Conservation (phyloP, 352 stramenopile genomes). For the Globisporangium viniferum region DNA sequence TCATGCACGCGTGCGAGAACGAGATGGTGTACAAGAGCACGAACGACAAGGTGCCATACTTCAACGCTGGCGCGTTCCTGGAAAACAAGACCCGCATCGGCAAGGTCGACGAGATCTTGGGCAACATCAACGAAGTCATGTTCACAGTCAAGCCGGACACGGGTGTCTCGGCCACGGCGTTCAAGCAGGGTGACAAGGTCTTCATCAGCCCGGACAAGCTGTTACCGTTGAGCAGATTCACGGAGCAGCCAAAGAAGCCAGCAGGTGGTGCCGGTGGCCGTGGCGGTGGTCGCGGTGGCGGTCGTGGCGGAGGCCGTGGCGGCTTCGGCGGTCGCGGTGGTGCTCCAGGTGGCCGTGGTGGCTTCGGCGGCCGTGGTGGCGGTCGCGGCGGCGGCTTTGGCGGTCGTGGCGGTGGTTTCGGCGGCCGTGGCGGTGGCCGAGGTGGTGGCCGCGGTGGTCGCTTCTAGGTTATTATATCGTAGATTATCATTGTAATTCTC, state of each 20-base stretch:
- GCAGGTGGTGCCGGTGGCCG: slow-evolving; percentile 37
- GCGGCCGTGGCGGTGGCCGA: slow-evolving; percentile 29
- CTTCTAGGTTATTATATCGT: slow-evolving; percentile 38
- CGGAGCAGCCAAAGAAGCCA: slow-evolving; percentile 84
- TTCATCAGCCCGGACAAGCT: slow-evolving; percentile 98
- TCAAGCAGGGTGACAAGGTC: slow-evolving; percentile 96
- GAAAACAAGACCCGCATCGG: slow-evolving; percentile 99
- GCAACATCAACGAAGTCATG: slow-evolving; percentile 94
- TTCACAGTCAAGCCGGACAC: slow-evolving; percentile 97
- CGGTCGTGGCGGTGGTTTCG: slow-evolving; percentile 22
- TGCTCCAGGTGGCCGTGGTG: slow-evolving; percentile 26
- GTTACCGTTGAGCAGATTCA: slow-evolving; percentile 95
- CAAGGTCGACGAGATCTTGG: slow-evolving; percentile 99
- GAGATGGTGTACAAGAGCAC: slow-evolving; percentile 98
- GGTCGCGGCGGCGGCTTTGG: slow-evolving; percentile 20
- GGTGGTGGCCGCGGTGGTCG: slow-evolving; percentile 31
- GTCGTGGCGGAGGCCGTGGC: slow-evolving; percentile 27
- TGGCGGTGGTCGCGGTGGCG: slow-evolving; percentile 39
- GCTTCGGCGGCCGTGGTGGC: slow-evolving; percentile 25
- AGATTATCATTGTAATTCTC: slow-evolving; percentile 36
- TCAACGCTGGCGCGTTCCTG: slow-evolving; percentile 97
- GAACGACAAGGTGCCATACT: slow-evolving; percentile 96
- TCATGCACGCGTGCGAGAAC: slow-evolving; percentile 96
- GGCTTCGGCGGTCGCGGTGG: slow-evolving; percentile 36
- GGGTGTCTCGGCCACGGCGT: slow-evolving; percentile 93